Conservation (phyloP, 345 rosid genomes). For the Kernera saxatilis region DNA sequence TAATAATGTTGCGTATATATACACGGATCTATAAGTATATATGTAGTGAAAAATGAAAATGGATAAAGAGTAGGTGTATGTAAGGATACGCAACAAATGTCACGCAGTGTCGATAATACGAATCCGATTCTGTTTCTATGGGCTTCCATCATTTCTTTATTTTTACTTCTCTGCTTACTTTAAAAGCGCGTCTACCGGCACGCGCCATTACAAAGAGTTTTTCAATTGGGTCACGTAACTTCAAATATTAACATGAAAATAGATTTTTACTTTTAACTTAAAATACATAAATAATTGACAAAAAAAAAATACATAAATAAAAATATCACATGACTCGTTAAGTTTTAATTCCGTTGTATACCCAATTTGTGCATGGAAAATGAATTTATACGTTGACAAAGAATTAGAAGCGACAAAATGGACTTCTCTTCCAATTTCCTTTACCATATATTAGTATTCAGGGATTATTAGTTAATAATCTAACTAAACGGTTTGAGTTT, state of each 20-base stretch:
- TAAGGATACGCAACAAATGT: slow-evolving; percentile 29
- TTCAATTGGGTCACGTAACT: slow-evolving; percentile 19
- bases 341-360: background rate
- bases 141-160: slow-evolving; percentile 26
- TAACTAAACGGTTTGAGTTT: background rate
- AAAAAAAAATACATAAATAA: background rate
- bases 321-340: background rate
- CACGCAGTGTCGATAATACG: slow-evolving; percentile 22
- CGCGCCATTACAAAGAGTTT: slow-evolving; percentile 15
- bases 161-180: slow-evolving; percentile 9
- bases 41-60: background rate
- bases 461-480: background rate
- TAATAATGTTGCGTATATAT: background rate
- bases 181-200: background rate
- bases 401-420: slow-evolving; percentile 6
- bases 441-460: background rate
- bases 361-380: slow-evolving; percentile 3
- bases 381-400: slow-evolving; percentile 23
- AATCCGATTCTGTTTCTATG: slow-evolving; percentile 30
- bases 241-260: background rate
- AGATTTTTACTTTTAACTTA: background rate
- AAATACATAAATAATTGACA: background rate
- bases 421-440: slow-evolving; percentile 1
- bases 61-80: slow-evolving; percentile 21
- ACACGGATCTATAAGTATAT: background rate